A percentile compares a stretch with the other conserved stretches of the same genome.
Evolutionary conservation across 2,329 filamentous ascomycete species (phyloP).

Genomic region (Alternaria burnsii): DNA sequence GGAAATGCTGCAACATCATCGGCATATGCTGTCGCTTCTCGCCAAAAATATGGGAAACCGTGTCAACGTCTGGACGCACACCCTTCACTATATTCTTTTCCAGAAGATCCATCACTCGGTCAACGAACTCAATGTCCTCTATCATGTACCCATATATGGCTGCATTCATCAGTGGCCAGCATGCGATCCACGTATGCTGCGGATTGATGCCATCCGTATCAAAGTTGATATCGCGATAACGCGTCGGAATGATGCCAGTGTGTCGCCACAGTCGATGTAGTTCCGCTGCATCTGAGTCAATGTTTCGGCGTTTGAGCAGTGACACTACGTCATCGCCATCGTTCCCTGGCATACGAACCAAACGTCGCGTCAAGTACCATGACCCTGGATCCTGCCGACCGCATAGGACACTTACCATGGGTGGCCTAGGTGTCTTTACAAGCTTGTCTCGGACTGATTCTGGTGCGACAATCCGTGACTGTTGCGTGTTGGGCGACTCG

Average conservation of each 20-base stretch:
- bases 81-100: constrained; percentile 6
- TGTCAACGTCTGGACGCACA: constrained; percentile 15
- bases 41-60: constrained; percentile 27
- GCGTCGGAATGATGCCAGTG: constrained; percentile 4
- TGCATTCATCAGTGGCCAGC: constrained; percentile 26
- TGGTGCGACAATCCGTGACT: neutral
- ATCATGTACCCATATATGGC: constrained; percentile 22
- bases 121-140: constrained; percentile 20
- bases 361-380: constrained; percentile 4
- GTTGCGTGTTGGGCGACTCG: neutral
- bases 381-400: neutral
- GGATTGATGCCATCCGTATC: neutral
- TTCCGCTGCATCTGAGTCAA: constrained; percentile 2
- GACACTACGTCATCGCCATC: neutral
- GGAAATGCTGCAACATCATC: constrained; percentile 16
- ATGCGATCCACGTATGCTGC: constrained; percentile 18
- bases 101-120: constrained; percentile 25
- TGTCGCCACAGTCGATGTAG: constrained; percentile 9
- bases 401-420: neutral
- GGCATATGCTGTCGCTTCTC: neutral
- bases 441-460: neutral
- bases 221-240: neutral
- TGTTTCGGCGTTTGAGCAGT: neutral
- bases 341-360: neutral
- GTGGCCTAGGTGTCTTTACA: neutral